Percentiles rank a stretch among this genome's conserved stretches.
Conservation (phyloP, 192 early-diverging fungal species). For the Physocladia obscura region DNA sequence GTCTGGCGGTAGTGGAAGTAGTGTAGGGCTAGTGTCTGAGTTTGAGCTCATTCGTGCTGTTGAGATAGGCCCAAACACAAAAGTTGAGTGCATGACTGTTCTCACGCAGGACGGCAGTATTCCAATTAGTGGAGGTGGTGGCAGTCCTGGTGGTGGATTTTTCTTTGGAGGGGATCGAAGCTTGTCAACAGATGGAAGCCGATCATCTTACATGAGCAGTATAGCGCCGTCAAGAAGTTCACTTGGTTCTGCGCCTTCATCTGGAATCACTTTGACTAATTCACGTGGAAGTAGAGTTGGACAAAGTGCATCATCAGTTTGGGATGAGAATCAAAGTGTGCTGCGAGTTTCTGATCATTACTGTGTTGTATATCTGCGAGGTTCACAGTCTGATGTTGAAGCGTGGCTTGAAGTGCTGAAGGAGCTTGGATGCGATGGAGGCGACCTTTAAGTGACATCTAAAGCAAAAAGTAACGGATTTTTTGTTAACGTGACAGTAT, state of each 20-base stretch:
- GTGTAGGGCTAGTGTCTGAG: neutral
- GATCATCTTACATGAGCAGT: neutral
- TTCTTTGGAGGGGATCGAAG: neutral
- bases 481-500: neutral
- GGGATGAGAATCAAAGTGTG: conserved; percentile 21
- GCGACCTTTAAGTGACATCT: neutral
- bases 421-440: conserved; percentile 15
- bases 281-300: conserved; percentile 1
- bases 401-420: conserved; percentile 38
- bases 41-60: conserved; percentile 30
- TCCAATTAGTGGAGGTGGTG: neutral
- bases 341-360: conserved; percentile 40
- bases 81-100: conserved; percentile 22
- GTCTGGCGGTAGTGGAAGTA: neutral
- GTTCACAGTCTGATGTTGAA: conserved; percentile 28
- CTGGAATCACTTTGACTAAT: neutral
- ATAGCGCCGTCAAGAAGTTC: neutral
- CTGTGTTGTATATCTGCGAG: conserved; percentile 44
- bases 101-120: neutral
- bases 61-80: conserved; percentile 6
- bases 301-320: neutral
- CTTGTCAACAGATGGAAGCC: neutral
- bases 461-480: neutral
- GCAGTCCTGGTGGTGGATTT: neutral
- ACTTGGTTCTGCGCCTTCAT: neutral